Evolutionary conservation across 2,329 filamentous ascomycete genomes (phyloP).

Genomic region (Colletotrichum chlorophyti): DNA sequence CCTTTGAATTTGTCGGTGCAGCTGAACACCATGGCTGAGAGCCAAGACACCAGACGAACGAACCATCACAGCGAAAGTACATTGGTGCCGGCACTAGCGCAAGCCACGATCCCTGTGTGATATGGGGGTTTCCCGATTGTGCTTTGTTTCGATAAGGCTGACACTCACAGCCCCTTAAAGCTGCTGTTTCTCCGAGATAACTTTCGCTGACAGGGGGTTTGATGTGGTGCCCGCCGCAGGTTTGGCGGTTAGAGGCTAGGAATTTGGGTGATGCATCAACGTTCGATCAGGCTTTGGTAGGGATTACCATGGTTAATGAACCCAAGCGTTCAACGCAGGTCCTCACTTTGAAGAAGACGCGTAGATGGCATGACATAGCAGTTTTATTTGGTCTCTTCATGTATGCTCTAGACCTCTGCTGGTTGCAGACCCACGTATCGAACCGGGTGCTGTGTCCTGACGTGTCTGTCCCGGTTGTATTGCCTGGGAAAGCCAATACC

Average conservation of each 20-base stretch:
- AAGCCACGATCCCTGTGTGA: constrained; percentile 2
- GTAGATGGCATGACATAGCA: neutral
- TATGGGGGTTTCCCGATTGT: neutral
- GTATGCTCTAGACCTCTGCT: no score
- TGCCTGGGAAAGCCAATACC: neutral
- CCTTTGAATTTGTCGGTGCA: no score
- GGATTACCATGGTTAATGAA: no score
- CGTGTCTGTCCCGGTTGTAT: neutral
- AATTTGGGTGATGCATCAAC: neutral
- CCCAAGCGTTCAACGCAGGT: no score
- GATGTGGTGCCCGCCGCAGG: neutral
- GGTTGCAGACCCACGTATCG: no score
- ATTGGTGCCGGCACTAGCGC: neutral
- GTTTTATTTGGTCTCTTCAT: no score
- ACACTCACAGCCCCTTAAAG: neutral
- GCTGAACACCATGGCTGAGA: constrained; percentile 21
- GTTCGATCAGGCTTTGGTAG: neutral
- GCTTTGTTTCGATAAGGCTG: neutral
- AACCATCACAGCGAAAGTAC: neutral
- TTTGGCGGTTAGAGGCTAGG: neutral
- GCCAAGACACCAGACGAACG: constrained; percentile 7
- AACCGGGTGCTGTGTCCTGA: neutral
- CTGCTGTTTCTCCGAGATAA: neutral
- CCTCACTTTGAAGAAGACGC: neutral
- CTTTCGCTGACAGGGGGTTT: neutral